Conservation (phyloP, 257 asterid species). For the Salvia miltiorrhiza region DNA sequence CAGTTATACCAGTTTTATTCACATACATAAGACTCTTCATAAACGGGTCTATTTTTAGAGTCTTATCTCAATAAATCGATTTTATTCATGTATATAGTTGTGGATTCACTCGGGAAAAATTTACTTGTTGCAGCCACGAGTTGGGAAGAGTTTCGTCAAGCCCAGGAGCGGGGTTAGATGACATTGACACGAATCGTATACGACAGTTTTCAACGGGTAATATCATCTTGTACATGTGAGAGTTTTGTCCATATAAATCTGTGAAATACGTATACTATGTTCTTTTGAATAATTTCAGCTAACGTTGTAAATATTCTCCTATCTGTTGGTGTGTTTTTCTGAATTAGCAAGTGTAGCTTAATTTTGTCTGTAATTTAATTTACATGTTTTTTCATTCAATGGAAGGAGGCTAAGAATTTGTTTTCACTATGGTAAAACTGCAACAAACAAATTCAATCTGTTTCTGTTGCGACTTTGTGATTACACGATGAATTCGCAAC, state of each 20-base stretch:
- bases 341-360: no score
- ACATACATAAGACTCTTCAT: no score
- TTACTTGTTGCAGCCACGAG: conserved; percentile 28
- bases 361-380: not conserved
- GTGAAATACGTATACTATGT: conserved; percentile 7
- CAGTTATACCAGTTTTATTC: not conserved
- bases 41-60: no score
- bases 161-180: conserved; percentile 13
- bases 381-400: not conserved
- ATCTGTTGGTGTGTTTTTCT: no score
- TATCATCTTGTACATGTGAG: conserved; percentile 23
- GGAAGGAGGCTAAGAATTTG: not conserved
- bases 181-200: not conserved
- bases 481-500: not conserved
- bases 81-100: no score
- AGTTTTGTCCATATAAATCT: not conserved
- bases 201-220: not conserved
- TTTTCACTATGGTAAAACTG: not conserved
- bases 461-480: not conserved
- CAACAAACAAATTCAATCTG: not conserved
- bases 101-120: not conserved
- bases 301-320: not conserved
- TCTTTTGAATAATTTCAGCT: not conserved
- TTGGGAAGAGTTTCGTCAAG: conserved; percentile 6
- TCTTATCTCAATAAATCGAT: no score